Evolutionary conservation across 805 yeast species (phyloP).

Genomic region (Candida adriatica): DNA sequence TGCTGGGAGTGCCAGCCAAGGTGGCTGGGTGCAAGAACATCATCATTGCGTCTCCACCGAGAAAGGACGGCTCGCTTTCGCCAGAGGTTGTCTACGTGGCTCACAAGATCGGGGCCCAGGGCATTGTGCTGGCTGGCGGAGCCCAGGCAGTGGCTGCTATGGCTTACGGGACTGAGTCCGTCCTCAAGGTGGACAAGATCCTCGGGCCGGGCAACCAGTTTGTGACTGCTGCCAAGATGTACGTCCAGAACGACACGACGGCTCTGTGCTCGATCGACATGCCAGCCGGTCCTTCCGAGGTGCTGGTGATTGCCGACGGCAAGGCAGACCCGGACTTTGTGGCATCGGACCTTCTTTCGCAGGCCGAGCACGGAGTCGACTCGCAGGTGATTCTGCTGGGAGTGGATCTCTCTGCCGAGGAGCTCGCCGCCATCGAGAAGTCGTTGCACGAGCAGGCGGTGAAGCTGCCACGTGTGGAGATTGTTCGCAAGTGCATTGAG

Average conservation of each 20-base stretch:
- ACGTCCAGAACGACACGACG: slow-evolving; percentile 89
- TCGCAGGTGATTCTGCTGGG: slow-evolving; percentile 94
- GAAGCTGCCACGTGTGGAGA: slow-evolving; percentile 83
- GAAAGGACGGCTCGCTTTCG: slow-evolving; percentile 84
- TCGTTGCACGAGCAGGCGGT: slow-evolving; percentile 84
- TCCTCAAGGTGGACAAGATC: slow-evolving; percentile 93
- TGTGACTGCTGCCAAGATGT: slow-evolving; percentile 98
- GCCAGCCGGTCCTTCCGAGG: slow-evolving; percentile 99
- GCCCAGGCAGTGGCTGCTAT: slow-evolving; percentile 98
- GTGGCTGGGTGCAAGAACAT: slow-evolving; percentile 97
- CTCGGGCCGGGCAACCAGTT: slow-evolving; percentile 99
- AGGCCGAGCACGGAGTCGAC: slow-evolving; percentile 98
- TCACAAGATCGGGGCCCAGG: slow-evolving; percentile 85
- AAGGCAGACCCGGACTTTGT: slow-evolving; percentile 91
- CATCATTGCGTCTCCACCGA: slow-evolving; percentile 91
- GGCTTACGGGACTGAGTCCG: slow-evolving; percentile 95
- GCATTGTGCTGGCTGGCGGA: slow-evolving; percentile 95
- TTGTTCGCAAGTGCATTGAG: slow-evolving; percentile 84
- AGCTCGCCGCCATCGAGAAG: slow-evolving; percentile 64
- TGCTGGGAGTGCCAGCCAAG: slow-evolving; percentile 97
- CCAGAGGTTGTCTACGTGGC: slow-evolving; percentile 99
- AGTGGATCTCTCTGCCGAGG: slow-evolving; percentile 54
- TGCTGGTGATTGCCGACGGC: slow-evolving; percentile 87
- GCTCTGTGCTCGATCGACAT: slow-evolving; percentile 95
- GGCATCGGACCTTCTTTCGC: slow-evolving; percentile 92